Evolutionary conservation across 371 early-diverging fungal genomes (phyloP), one percentile per base, ranked within the genome.

Genomic region (Conidiobolus incongruus): DNA sequence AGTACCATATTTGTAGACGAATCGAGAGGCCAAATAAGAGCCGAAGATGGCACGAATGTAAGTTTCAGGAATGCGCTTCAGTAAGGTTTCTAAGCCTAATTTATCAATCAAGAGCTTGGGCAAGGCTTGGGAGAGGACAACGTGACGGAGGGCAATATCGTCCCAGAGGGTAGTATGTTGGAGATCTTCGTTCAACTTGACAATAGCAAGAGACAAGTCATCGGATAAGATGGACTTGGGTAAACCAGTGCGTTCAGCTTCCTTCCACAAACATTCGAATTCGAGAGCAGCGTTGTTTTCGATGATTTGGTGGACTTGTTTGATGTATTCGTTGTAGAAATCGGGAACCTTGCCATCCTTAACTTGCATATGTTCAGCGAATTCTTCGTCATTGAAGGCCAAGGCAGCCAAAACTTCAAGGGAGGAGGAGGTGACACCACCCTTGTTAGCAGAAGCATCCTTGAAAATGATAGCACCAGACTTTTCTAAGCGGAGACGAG

Each of bases 401-500:
- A 95, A 62, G 4, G 96, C 95, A 38, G 96, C 93, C 47, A 95
- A 62, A 13, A 95, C 96, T 58, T 86, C 86, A 5, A 95, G 67
- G 5, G 93, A 93, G 4, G 89, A 87, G 2, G 89, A 89, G 5
- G 96, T 95, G 22, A 95, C 96, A 54, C 96, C 96, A 45, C 96
- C 96, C 69, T 95, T 95, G 69, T 95, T 95, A 46, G 96, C 93
- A 2, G 91, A 91, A 4, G 96, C 93, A 61, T 95, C 96, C 71
- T 95, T 95, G 72, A 92, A 92, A 49, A 93, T 75, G 36, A 91
- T 65, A 44, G 75, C 72, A 39, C 96, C 96, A 30, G 83, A 77
- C 60, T 86, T 81, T 55, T 95, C 96, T 28, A 95, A 67, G 21
- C 85, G 79, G 32, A 95, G 71, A 60, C 96, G 90, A 5, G 96